Evolutionary conservation across 345 rosid species (phyloP).

Genomic region (Brassica rapa): DNA sequence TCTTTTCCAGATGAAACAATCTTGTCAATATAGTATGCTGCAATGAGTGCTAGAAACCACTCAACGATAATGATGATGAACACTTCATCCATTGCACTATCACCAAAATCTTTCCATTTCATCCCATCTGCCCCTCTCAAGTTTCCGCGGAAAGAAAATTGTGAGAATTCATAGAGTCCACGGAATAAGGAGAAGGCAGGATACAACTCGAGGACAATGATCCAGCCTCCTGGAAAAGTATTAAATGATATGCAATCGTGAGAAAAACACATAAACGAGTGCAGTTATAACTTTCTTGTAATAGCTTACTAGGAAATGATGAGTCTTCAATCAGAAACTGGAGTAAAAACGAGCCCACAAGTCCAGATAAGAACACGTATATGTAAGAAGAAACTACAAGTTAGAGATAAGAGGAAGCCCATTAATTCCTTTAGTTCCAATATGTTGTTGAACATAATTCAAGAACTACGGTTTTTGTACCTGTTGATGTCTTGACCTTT

Average conservation of each 20-base stretch:
- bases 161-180: constrained; percentile 77
- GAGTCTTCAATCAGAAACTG: constrained; percentile 57
- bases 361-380: constrained; percentile 75
- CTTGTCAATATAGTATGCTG: constrained; percentile 72
- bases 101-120: constrained; percentile 70
- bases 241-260: background rate
- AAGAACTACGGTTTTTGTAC: constrained; percentile 43
- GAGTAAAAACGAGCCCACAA: constrained; percentile 75
- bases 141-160: constrained; percentile 57
- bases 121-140: constrained; percentile 67
- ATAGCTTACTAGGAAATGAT: constrained; percentile 73
- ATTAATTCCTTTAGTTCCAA: background rate
- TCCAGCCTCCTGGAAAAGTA: constrained; percentile 64
- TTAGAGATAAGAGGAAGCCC: constrained; percentile 42
- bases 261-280: background rate
- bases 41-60: constrained; percentile 65
- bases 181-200: constrained; percentile 89
- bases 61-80: constrained; percentile 66
- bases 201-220: constrained; percentile 68
- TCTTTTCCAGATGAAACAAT: constrained; percentile 56
- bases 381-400: constrained; percentile 65
- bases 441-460: constrained; percentile 6
- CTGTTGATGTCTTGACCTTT: constrained; percentile 81
- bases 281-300: background rate
- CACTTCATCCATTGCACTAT: constrained; percentile 74